Base-by-base conservation (phyloP, 352 stramenopile species). In the Phytophthora citricola region DNA sequence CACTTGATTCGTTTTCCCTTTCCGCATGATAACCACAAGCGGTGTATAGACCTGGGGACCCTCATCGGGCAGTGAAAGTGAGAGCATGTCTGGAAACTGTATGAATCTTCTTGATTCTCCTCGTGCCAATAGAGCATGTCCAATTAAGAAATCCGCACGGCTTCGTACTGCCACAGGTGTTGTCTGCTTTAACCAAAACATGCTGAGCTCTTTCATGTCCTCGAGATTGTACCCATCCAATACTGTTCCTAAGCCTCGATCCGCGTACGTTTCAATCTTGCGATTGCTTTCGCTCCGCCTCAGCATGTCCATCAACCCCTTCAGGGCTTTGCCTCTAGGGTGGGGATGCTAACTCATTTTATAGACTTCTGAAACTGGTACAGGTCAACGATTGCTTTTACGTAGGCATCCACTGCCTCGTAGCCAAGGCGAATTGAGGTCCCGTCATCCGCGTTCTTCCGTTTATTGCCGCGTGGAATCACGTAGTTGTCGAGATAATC, bases 91-190 rank as follows among this genome's bases (percentile, higher is more conserved):
- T 15, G 43, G 43, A 32, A 49, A 49, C 9, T 34, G 20, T 2
- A 49, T 49, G 11, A 49, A 49, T n/a, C 43, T 20, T 7, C 43
- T 15, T n/a, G 17, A 32, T n/a, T 49, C 43, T 32, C 43, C 43
- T 8, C 43, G 34, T 15, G 43, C 43, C 2, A 49, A 8, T n/a
- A 49, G 8, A 31, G 43, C 43, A 11, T 49, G 43, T 2, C 22
- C 43, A 31, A 40, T 15, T 15, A 40, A 40, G 34, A 49, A 49
- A 27, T 49, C 43, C 22, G 15, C 20, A 5, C 34, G 34, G 10
- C 10, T 40, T 40, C 34, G 9, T 40, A 15, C 7, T 15, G 34
- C 34, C 9, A 15, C 10, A 15, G 4, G 4, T 11, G 34, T 40
- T 15, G 34, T 11, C 34, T 40, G 34, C 6, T 40, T 40, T 0